These are phyloP conservation scores for Penicillium angulare DNA, from an alignment of 495 filamentous ascomycete genomes.

Conservation along the genomic window DNA sequence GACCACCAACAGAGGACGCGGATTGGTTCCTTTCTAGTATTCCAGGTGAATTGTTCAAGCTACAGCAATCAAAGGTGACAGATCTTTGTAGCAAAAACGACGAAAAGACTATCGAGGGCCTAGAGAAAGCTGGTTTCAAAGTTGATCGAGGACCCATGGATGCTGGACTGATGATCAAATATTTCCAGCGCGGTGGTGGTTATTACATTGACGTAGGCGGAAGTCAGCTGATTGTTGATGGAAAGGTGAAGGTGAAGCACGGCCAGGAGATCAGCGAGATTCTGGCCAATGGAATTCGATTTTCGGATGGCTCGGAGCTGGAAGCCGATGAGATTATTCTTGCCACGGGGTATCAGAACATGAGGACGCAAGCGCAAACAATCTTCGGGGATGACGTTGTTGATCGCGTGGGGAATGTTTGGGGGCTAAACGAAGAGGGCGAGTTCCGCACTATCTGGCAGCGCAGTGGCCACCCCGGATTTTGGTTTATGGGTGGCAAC, in stretches of 20 bases:
- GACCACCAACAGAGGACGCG: conserved; percentile 54
- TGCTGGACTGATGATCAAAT: conserved; percentile 69
- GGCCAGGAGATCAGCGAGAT: conserved; percentile 63
- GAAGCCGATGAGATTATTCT: conserved; percentile 80
- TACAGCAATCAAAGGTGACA: conserved; percentile 53
- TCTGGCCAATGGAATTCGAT: conserved; percentile 55
- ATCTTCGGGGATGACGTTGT: conserved; percentile 74
- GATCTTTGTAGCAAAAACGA: conserved; percentile 40
- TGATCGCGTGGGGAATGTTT: conserved; percentile 64
- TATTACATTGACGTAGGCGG: conserved; percentile 80
- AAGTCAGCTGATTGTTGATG: conserved; percentile 68
- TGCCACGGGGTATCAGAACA: conserved; percentile 82
- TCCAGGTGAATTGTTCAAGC: conserved; percentile 57
- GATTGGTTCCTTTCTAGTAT: conserved; percentile 58
- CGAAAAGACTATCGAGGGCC: conserved; percentile 56
- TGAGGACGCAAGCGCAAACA: conserved; percentile 56
- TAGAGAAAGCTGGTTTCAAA: conserved; percentile 66
- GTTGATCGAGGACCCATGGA: conserved; percentile 66
- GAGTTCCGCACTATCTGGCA: conserved; percentile 74
- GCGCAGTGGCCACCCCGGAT: conserved; percentile 65
- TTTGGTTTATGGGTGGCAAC: conserved; percentile 87
- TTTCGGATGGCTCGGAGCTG: conserved; percentile 65
- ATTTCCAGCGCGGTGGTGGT: conserved; percentile 70
- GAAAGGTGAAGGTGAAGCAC: conserved; percentile 75
- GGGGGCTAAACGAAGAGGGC: conserved; percentile 77